These are phyloP conservation scores for Oenanthe javanica DNA, from an alignment of 140 eudicot genomes.

Conservation along the genomic window DNA sequence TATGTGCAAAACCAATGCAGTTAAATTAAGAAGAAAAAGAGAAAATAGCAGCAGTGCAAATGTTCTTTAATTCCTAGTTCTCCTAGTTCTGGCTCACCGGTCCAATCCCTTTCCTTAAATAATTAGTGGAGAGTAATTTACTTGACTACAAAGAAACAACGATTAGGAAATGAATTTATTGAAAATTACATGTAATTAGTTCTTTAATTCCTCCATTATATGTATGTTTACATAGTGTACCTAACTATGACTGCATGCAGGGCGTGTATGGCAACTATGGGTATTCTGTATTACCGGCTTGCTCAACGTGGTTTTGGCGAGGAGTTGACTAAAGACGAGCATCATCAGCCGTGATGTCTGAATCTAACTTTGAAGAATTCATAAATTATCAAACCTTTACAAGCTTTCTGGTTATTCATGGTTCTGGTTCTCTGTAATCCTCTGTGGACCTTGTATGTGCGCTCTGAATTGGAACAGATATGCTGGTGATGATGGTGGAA, in stretches of 20 bases:
- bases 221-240: too few species aligned
- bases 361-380: neutral
- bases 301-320: conserved; percentile 79
- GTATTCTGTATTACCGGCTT: conserved; percentile 81
- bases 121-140: neutral
- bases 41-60: neutral
- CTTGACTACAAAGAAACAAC: neutral
- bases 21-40: neutral
- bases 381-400: too few species aligned
- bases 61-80: neutral
- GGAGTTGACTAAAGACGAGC: conserved; percentile 50
- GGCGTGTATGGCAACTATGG: conserved; percentile 99
- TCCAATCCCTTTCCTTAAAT: neutral
- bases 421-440: neutral
- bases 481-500: conserved; percentile 6
- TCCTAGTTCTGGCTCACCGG: neutral
- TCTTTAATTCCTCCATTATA: neutral
- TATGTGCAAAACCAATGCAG: neutral
- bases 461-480: neutral
- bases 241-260: conserved; percentile 27
- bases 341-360: conserved; percentile 1
- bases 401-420: neutral
- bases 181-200: neutral
- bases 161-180: neutral
- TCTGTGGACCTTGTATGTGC: neutral